A percentile compares a stretch with the other conserved stretches of the same genome.
Evolutionary conservation across 2,329 filamentous ascomycete species (phyloP).

Genomic region (Stemphylium lycopersici): DNA sequence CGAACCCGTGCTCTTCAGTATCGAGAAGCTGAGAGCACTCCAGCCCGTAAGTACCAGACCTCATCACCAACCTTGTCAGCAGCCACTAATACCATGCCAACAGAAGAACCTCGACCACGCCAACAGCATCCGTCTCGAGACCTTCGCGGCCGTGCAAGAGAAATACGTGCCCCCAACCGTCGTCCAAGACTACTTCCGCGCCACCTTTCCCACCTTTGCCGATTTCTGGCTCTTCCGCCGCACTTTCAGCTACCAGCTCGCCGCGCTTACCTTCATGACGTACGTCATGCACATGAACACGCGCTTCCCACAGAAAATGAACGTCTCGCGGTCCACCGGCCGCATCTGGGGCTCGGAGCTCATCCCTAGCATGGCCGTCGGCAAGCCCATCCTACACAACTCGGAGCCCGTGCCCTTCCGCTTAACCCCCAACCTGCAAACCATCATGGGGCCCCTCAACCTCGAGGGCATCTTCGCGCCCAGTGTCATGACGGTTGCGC

Average conservation of each 20-base stretch:
- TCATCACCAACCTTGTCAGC: neutral
- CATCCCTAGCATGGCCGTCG: conserved; percentile 83
- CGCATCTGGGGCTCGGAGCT: conserved; percentile 97
- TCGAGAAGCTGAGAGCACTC: conserved; percentile 87
- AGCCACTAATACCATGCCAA: conserved; percentile 8
- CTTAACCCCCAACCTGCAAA: conserved; percentile 93
- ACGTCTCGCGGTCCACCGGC: conserved; percentile 81
- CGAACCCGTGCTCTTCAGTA: conserved; percentile 90
- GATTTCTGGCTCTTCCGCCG: conserved; percentile 99
- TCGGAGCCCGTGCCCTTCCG: conserved; percentile 96
- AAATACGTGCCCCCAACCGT: conserved; percentile 87
- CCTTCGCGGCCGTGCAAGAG: conserved; percentile 92
- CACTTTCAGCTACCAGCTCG: conserved; percentile 95
- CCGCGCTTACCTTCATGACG: conserved; percentile 95
- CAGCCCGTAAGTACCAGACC: conserved; percentile 38
- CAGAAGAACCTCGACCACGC: conserved; percentile 73
- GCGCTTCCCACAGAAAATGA: conserved; percentile 93
- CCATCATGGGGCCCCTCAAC: conserved; percentile 91
- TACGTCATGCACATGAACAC: conserved; percentile 98
- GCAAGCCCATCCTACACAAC: conserved; percentile 91
- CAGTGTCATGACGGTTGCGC: conserved; percentile 93
- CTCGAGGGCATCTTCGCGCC: conserved; percentile 97
- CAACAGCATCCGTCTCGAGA: conserved; percentile 79
- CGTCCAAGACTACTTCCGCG: conserved; percentile 86
- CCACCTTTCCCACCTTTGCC: conserved; percentile 83